Evolutionary conservation across 2,329 filamentous ascomycete species (phyloP), one percentile per base, ranked within the genome.

Genomic region (Penicillium sclerotiorum): DNA sequence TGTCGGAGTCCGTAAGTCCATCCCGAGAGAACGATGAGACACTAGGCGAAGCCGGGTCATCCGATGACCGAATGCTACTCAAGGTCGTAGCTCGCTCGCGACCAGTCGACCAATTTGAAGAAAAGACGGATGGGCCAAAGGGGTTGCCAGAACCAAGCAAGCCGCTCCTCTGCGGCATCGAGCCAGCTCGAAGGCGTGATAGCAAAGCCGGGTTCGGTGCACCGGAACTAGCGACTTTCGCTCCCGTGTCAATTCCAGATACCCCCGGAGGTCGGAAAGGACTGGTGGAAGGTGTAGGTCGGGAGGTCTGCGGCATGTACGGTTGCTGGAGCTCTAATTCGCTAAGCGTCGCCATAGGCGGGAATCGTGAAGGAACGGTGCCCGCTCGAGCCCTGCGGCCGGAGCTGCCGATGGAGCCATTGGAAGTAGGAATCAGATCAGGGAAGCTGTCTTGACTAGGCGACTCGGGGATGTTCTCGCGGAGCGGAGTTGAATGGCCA

Each of bases 381-480:
- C 94, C 94, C 53, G 94, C 94, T 69, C 94, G 85, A 61, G 90
- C 88, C 68, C 94, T 86, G 58, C 94, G 85, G 40, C 85, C 83
- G 62, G 88, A 80, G 48, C 77, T 74, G 60, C 87, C 84, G 53
- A 87, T 68, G 50, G 78, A 80, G 57, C 86, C 82, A 57, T 87
- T 82, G 8, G 86, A 80, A 35, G 88, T 81, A 35, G 89, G 80
- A 61, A 88, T 82, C 68, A 96, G 90, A 71, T 96, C 92, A 50
- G 94, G 92, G 63, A 97, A 97, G 60, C 89, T 93, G 76, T 96
- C 93, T 60, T 80, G 82, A 59, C 89, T 94, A 25, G 94, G 94
- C 28, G 93, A 96, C 75, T 99, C 94, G 57, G 93, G 92, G 54
- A 99, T 97, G 59, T 93, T 96, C 77, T 97, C 94, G 66, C 94